Conservation (phyloP, 176 grass and related monocot species). For the Pontederia paniculata region DNA sequence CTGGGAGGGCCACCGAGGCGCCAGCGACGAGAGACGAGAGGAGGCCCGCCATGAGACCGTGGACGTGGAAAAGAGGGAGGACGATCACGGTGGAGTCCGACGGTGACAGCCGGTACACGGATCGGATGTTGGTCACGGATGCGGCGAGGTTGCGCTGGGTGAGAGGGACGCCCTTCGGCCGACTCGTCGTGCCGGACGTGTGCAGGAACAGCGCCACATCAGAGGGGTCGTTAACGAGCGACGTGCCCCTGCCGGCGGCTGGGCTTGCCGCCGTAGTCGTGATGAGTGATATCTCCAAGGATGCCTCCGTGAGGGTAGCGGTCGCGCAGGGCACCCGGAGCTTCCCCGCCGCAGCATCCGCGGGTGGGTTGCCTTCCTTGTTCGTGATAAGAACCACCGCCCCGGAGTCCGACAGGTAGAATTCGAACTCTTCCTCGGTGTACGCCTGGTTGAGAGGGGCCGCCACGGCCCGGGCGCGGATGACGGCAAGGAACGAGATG, state of each 20-base stretch:
- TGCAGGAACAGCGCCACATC: constrained; percentile 82
- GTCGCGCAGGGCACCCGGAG: too few species aligned
- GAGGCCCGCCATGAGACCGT: constrained; percentile 61
- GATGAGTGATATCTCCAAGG: too few species aligned
- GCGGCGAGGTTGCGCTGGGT: constrained; percentile 84
- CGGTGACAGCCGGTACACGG: constrained; percentile 39
- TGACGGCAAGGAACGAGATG: too few species aligned
- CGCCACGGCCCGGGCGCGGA: too few species aligned
- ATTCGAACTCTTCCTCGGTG: constrained; percentile 79
- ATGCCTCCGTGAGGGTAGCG: too few species aligned
- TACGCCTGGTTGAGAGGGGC: constrained; percentile 47
- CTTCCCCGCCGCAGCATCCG: constrained; percentile 41
- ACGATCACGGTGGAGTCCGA: constrained; percentile 67
- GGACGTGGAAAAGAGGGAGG: constrained; percentile 87
- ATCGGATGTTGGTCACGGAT: constrained; percentile 59
- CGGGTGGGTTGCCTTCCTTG: constrained; percentile 46
- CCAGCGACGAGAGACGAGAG: constrained; percentile 52
- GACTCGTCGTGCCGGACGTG: constrained; percentile 91
- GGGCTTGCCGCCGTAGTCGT: too few species aligned
- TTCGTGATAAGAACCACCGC: constrained; percentile 49
- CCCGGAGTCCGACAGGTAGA: constrained; percentile 76
- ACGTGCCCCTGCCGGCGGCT: too few species aligned
- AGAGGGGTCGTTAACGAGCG: constrained; percentile 27
- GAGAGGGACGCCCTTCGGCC: constrained; percentile 78
- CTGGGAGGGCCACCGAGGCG: constrained; percentile 43